Percentiles rank a stretch among this genome's conserved stretches.
These are phyloP conservation scores for Smallanthus sonchifolius DNA, from an alignment of 129 eudicot genomes.

Conservation along the genomic window DNA sequence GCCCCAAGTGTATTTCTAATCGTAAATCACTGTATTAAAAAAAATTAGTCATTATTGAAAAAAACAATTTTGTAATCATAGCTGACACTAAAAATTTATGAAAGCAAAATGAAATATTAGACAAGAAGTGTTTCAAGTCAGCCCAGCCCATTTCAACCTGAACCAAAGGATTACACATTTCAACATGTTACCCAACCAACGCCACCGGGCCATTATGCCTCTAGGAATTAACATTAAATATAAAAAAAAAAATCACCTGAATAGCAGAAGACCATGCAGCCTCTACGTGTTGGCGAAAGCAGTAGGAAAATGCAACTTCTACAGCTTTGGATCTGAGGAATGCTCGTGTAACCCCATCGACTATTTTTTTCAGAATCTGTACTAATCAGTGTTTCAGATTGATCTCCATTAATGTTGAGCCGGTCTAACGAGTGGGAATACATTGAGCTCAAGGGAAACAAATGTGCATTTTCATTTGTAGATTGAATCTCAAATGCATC, in stretches of 20 bases:
- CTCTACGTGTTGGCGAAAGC: slow-evolving; percentile 76
- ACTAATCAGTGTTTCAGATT: slow-evolving; percentile 33
- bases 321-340: slow-evolving; percentile 76
- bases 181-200: not conserved
- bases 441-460: slow-evolving; percentile 58
- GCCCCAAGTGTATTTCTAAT: not conserved
- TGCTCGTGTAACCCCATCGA: slow-evolving; percentile 59
- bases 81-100: no score
- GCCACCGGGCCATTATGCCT: not conserved
- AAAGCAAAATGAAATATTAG: not conserved
- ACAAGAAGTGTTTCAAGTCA: not conserved
- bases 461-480: slow-evolving; percentile 28
- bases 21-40: not conserved
- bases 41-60: not conserved
- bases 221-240: not conserved
- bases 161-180: not conserved
- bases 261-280: slow-evolving; percentile 52
- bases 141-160: not conserved
- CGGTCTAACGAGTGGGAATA: slow-evolving; percentile 38
- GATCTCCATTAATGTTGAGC: slow-evolving; percentile 48
- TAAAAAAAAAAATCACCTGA: slow-evolving; percentile 46
- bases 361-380: slow-evolving; percentile 42
- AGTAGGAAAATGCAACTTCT: slow-evolving; percentile 69
- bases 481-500: slow-evolving; percentile 67
- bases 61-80: not conserved